Conservation (phyloP, 129 eudicot species). For the Flaveria brownii region DNA sequence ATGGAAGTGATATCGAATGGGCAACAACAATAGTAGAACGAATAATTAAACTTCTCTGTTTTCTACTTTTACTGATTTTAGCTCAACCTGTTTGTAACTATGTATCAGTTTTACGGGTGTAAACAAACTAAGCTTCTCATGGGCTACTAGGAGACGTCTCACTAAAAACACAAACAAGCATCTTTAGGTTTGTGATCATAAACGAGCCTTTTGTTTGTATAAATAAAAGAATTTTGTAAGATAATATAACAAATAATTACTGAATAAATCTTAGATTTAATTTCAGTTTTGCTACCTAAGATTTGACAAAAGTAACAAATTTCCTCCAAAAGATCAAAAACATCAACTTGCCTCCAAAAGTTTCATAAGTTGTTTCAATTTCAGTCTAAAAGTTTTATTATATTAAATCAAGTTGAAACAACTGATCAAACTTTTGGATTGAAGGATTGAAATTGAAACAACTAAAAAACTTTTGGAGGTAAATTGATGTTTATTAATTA, state of each 20-base stretch:
- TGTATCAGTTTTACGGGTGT: not conserved
- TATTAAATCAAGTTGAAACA: too few species aligned
- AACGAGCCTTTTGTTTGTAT: not conserved
- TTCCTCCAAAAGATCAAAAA: not conserved
- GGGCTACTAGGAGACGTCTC: not conserved
- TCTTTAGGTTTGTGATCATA: not conserved
- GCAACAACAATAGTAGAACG: not conserved
- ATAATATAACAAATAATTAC: not conserved
- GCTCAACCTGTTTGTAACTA: not conserved
- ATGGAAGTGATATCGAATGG: not conserved
- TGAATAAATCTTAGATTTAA: not conserved
- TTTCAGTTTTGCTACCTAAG: too few species aligned
- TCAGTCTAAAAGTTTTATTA: too few species aligned
- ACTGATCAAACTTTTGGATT: too few species aligned
- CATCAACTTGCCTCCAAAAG: too few species aligned
- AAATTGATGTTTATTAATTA: too few species aligned
- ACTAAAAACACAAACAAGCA: not conserved
- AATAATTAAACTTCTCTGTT: not conserved
- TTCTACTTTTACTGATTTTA: not conserved
- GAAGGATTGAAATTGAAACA: too few species aligned
- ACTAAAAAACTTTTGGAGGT: too few species aligned
- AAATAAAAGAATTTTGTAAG: not conserved
- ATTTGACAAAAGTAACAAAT: not conserved
- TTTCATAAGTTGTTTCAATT: too few species aligned
- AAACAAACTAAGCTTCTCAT: not conserved